These are phyloP conservation scores for Fusarium haematococcum DNA, from an alignment of 2,329 filamentous ascomycete species.

Conservation along the genomic window DNA sequence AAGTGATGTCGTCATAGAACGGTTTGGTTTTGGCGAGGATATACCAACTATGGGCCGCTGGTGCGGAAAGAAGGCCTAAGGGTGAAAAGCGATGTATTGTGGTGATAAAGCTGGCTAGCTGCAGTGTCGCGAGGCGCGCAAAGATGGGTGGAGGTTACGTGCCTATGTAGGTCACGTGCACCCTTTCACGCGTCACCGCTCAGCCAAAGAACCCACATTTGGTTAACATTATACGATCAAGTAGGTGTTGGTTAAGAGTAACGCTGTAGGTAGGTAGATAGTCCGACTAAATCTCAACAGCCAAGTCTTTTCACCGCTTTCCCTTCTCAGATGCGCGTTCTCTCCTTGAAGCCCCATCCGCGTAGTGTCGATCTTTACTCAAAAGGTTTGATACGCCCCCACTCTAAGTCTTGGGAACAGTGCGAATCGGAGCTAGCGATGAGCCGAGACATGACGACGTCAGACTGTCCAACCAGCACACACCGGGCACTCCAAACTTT, in stretches of 20 bases:
- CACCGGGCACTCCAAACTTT: background rate
- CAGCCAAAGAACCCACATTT: background rate
- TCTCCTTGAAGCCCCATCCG: background rate
- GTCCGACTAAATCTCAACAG: background rate
- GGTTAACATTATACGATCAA: background rate
- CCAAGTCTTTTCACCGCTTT: background rate
- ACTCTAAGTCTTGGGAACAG: background rate
- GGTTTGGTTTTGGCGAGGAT: background rate
- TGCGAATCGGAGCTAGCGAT: background rate
- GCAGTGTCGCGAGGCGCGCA: too few species aligned
- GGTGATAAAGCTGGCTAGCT: too few species aligned
- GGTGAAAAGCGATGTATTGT: too few species aligned
- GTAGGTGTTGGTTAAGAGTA: background rate
- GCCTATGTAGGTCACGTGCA: too few species aligned
- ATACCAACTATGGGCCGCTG: background rate
- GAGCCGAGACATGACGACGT: background rate
- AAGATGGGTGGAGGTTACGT: too few species aligned
- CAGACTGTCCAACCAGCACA: background rate
- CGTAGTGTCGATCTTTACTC: background rate
- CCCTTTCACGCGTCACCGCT: too few species aligned
- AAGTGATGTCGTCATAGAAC: conserved; percentile 25
- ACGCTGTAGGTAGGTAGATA: background rate
- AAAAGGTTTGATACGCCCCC: background rate
- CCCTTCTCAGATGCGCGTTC: background rate
- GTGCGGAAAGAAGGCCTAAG: too few species aligned